A percentile compares a stretch with the other conserved stretches of the same genome.
These are phyloP conservation scores for Alternaria brassicicola DNA, from an alignment of 2,329 filamentous ascomycete genomes.

Conservation along the genomic window DNA sequence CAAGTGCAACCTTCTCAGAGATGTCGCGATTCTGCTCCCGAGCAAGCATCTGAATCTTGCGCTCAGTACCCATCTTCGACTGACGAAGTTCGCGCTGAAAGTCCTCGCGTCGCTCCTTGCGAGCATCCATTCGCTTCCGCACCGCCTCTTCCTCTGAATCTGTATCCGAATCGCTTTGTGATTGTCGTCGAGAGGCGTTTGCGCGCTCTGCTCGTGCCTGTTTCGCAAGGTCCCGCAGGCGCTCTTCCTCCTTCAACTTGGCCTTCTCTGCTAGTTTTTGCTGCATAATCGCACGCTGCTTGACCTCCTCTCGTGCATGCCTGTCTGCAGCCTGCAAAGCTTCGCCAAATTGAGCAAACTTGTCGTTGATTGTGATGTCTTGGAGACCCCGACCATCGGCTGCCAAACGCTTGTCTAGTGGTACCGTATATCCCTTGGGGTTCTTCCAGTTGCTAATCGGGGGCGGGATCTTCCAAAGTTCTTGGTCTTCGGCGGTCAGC, in stretches of 20 bases:
- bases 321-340: constrained; percentile 92
- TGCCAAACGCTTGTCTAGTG: constrained; percentile 91
- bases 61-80: constrained; percentile 93
- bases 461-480: constrained; percentile 90
- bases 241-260: constrained; percentile 91
- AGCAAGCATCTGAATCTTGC: constrained; percentile 88
- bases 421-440: constrained; percentile 95
- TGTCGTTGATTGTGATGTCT: constrained; percentile 96
- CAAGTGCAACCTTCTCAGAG: constrained; percentile 93
- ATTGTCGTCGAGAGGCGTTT: constrained; percentile 52
- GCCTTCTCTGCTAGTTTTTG: constrained; percentile 96
- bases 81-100: constrained; percentile 90
- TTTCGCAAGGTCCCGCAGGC: constrained; percentile 83
- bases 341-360: constrained; percentile 95
- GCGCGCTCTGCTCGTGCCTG: constrained; percentile 84
- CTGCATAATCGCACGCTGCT: constrained; percentile 91
- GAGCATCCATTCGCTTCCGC: constrained; percentile 75
- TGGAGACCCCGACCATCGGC: constrained; percentile 91
- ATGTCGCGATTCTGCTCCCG: constrained; percentile 96
- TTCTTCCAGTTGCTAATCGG: constrained; percentile 99
- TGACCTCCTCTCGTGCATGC: constrained; percentile 93
- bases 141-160: constrained; percentile 70
- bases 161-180: constrained; percentile 51
- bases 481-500: constrained; percentile 94
- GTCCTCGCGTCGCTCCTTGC: constrained; percentile 78